Base-by-base conservation (phyloP, 805 yeast genomes). In the Pichia nakasei region DNA sequence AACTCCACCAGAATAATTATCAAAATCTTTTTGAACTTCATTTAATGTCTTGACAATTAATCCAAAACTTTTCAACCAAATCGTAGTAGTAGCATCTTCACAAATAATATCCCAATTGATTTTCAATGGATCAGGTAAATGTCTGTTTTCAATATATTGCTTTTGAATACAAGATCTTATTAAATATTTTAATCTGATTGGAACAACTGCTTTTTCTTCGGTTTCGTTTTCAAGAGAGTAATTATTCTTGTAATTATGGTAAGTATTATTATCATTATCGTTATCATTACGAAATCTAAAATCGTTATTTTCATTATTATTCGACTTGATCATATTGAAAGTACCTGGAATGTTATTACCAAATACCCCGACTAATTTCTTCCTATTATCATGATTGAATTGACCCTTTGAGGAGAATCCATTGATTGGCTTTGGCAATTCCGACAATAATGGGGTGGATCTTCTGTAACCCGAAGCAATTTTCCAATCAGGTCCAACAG, bases 41-140 rank as follows among this genome's bases (percentile, higher is more conserved):
- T 69, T 69, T 45, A 79, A 61, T 51, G 70, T 65, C 59, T 77
- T 50, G 50, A 79, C 70, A 39, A 68, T 66, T 51, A 82, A 57
- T n/a, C 78, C 72, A 53, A 67, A 69, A 58, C 83, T 63, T 48
- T 62, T 59, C 39, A 75, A 65, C 86, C 85, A 72, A 36, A 72
- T 67, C 44, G 64, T 62, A 15, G 78, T 70, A 4, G 69, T 65
- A 2, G 69, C 55, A 51, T 80, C 85, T 56, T 82, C 91, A 5
- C 85, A 73, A 6, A 82, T 68, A 21, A 81, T 59, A 21, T 66
- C 63, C 88, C 88, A 82, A 18, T 53, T 48, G 34, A 49, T 48
- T 24, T 42, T 53, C 9, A 60, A 60, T 12, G 34, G n/a, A 1
- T 18, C 22, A 2, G 41, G 18, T 4, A 33, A 27, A 9, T 52